These are phyloP conservation scores for Mycotypha africana DNA, from an alignment of 371 early-diverging fungal genomes.

Conservation along the genomic window DNA sequence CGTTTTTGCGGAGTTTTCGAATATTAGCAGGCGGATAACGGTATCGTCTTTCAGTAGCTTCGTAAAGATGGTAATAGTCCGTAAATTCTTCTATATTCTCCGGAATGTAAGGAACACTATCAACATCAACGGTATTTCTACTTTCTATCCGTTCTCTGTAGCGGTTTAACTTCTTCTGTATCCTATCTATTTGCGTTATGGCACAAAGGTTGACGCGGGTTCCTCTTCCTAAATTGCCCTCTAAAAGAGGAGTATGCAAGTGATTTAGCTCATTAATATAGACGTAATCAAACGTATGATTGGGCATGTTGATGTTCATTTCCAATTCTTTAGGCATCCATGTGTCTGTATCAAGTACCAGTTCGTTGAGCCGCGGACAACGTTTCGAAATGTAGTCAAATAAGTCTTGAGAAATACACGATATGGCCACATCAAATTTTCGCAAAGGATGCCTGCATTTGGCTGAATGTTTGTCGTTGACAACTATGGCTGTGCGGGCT, in stretches of 20 bases:
- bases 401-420: background rate
- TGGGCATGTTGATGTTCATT: constrained; percentile 14
- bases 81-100: background rate
- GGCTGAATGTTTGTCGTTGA: constrained; percentile 7
- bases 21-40: constrained; percentile 5
- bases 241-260: background rate
- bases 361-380: background rate
- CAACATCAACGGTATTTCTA: too few relatives aligned
- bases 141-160: background rate
- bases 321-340: constrained; percentile 11
- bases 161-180: background rate
- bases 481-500: background rate
- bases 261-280: constrained; percentile 5
- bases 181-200: background rate
- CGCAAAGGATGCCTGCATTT: background rate
- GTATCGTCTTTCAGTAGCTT: background rate
- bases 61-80: constrained; percentile 13
- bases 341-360: constrained; percentile 1
- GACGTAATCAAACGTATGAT: constrained; percentile 5
- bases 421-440: background rate
- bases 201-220: constrained; percentile 4
- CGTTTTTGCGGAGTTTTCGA: background rate
- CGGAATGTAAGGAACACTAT: background rate
- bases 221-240: constrained; percentile 5
- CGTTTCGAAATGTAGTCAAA: constrained; percentile 6